phyloP scores from a whole-genome alignment of 371 early-diverging fungal species.

The Basidiobolus heterosporus region DNA sequence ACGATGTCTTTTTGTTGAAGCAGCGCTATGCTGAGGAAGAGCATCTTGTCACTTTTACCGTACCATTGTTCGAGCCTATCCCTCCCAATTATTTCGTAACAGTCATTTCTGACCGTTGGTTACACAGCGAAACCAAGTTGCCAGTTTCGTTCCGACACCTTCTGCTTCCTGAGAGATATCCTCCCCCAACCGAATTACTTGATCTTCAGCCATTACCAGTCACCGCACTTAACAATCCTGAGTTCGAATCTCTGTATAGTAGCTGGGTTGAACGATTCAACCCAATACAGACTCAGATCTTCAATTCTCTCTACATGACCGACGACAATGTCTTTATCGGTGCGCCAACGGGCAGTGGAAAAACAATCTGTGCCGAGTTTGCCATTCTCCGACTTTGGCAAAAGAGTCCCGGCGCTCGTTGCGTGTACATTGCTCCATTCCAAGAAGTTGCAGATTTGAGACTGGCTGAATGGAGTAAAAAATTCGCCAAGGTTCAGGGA shows the following conservation, averaged over 20 bases:
- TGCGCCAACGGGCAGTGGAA: conserved; percentile 93
- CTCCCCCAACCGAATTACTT: conserved; percentile 84
- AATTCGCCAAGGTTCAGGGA: conserved; percentile 41
- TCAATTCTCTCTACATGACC: conserved; percentile 74
- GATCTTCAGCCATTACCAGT: conserved; percentile 83
- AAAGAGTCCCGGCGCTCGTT: conserved; percentile 27
- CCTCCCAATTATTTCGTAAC: conserved; percentile 92
- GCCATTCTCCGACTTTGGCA: conserved; percentile 79
- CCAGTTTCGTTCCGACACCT: conserved; percentile 86
- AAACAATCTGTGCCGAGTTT: conserved; percentile 93
- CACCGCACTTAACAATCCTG: conserved; percentile 52
- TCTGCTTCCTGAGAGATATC: conserved; percentile 79
- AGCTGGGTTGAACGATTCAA: conserved; percentile 67
- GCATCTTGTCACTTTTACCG: conserved; percentile 68
- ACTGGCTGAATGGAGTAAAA: conserved; percentile 56
- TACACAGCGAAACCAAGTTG: conserved; percentile 72
- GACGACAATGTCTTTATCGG: conserved; percentile 89
- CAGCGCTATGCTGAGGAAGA: conserved; percentile 49
- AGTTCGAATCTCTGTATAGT: conserved; percentile 46
- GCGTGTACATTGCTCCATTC: conserved; percentile 88
- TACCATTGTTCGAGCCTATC: conserved; percentile 81
- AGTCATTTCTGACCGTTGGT: conserved; percentile 85
- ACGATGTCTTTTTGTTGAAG: conserved; percentile 76
- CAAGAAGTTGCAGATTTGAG: conserved; percentile 71
- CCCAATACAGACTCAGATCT: conserved; percentile 92